phyloP scores from a whole-genome alignment of 1,284 basidiomycete species.

The Puccinia polysora region DNA sequence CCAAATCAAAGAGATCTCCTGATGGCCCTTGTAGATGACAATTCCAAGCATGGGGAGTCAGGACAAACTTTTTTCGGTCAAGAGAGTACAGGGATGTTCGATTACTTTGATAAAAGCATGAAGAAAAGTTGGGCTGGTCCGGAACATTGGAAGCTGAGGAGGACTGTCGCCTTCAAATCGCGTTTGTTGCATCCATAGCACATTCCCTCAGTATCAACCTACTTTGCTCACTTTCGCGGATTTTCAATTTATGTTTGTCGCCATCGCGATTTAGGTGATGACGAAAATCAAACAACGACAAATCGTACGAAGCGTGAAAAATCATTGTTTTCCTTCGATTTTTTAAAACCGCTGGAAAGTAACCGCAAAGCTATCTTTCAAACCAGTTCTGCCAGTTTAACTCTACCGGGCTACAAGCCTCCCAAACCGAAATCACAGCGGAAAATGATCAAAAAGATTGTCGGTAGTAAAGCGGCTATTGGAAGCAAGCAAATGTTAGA shows the following conservation, averaged over 20 bases:
- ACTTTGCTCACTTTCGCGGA: not conserved
- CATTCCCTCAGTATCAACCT: not conserved
- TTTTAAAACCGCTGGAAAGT: slow-evolving; percentile 30
- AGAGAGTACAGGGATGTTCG: slow-evolving; percentile 63
- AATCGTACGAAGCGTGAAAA: slow-evolving; percentile 39
- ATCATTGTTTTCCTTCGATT: slow-evolving; percentile 39
- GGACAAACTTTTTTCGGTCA: slow-evolving; percentile 37
- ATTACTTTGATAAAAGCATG: slow-evolving; percentile 86
- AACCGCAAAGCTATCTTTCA: slow-evolving; percentile 37
- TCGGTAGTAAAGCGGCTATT: slow-evolving; percentile 44
- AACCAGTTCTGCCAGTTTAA: slow-evolving; percentile 40
- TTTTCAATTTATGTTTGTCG: not conserved
- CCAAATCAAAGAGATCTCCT: slow-evolving; percentile 72
- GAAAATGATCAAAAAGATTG: slow-evolving; percentile 57
- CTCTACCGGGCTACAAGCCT: slow-evolving; percentile 41
- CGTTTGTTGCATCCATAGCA: not conserved
- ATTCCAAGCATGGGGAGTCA: slow-evolving; percentile 23
- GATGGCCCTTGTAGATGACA: slow-evolving; percentile 57
- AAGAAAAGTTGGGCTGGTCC: slow-evolving; percentile 97
- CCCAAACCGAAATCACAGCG: slow-evolving; percentile 51
- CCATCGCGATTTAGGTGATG: slow-evolving; percentile 14
- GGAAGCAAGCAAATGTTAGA: slow-evolving; percentile 58
- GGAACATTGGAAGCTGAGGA: slow-evolving; percentile 90
- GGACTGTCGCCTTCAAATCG: slow-evolving; percentile 45
- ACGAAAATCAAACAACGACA: slow-evolving; percentile 34